A percentile compares a stretch with the other conserved stretches of the same genome.
Conservation (phyloP, 805 yeast species). For the Priceomyces melissophilus region DNA sequence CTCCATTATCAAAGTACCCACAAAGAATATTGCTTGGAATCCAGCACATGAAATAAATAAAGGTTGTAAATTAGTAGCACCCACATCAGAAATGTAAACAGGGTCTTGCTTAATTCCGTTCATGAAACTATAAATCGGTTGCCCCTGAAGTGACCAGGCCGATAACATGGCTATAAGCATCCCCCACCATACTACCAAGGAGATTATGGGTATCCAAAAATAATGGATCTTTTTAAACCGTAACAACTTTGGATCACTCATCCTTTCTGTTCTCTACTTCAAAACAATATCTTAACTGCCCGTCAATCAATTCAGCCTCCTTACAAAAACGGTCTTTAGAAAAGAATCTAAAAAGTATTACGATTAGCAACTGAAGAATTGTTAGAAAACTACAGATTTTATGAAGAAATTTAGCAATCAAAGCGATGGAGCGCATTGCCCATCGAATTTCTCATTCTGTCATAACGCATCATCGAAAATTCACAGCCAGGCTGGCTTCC, state of each 20-base stretch:
- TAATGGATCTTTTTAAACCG: constrained; percentile 45
- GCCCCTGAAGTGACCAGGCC: constrained; percentile 80
- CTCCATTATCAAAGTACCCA: constrained; percentile 61
- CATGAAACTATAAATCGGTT: constrained; percentile 63
- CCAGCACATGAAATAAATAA: constrained; percentile 77
- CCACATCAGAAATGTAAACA: constrained; percentile 80
- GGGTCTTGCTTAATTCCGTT: constrained; percentile 38
- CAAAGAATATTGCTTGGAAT: constrained; percentile 72
- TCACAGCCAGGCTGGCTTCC: no score
- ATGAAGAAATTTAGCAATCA: no score
- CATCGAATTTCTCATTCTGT: no score
- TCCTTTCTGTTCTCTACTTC: neutral
- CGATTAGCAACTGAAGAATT: no score
- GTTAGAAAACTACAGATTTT: no score
- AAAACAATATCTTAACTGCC: no score
- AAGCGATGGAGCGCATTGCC: no score
- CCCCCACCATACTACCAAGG: constrained; percentile 80
- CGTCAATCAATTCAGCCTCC: neutral
- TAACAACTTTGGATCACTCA: constrained; percentile 6
- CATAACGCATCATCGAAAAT: no score
- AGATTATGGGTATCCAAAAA: constrained; percentile 61
- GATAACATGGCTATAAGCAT: constrained; percentile 78
- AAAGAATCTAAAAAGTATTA: no score
- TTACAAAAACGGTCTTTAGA: no score
- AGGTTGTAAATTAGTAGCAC: constrained; percentile 84